Evolutionary conservation across 176 grass and related monocot genomes (phyloP), one percentile per base, ranked within the genome.

Genomic region (Hordeum marinum): DNA sequence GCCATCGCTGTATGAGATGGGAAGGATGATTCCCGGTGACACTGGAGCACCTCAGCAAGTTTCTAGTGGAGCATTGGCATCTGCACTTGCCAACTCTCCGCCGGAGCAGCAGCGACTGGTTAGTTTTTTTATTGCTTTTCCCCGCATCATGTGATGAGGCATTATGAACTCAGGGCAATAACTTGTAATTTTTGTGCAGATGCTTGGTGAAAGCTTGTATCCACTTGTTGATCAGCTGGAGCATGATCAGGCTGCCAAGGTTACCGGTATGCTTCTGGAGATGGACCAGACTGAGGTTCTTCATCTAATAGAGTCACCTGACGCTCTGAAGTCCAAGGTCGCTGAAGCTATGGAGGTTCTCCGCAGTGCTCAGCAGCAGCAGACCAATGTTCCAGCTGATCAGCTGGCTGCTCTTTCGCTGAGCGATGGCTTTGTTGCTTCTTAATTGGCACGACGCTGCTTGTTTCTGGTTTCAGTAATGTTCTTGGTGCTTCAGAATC

Each of bases 271-370:
- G 91, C 71, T 93, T 73, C 85, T 93, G 15, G 91, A 93, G 80
- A 93, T 93, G 91, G 91, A 93, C 26, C 87, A 93, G 63, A 87
- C 91, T 21, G 91, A 93, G 69, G 91, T 93, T 43, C 84, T 93
- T 11, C 91, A 93, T 80, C 69, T 92, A 34, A 41, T 92, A 10
- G 91, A 92, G 80, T 89, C 87, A n/a, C 91, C 91, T 0, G 91
- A 92, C 17, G 91, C 91, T 46, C 84, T 92, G 62, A 92, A 89
- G 79, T 77, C 84, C 2, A 93, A 93, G 87, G 88, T 93, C 9
- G 84, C 84, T 10, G 91, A 93, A 39, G 91, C 91, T 23, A 93
- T 93, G 87, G 87, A 90, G 40, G 91, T 93, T 74, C 91, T 93
- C 9, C 74, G 77, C 14, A 90, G 61, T 12, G 87, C 91, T 7